Evolutionary conservation across 805 yeast genomes (phyloP).

Genomic region (Metschnikowia baotianmanensis): DNA sequence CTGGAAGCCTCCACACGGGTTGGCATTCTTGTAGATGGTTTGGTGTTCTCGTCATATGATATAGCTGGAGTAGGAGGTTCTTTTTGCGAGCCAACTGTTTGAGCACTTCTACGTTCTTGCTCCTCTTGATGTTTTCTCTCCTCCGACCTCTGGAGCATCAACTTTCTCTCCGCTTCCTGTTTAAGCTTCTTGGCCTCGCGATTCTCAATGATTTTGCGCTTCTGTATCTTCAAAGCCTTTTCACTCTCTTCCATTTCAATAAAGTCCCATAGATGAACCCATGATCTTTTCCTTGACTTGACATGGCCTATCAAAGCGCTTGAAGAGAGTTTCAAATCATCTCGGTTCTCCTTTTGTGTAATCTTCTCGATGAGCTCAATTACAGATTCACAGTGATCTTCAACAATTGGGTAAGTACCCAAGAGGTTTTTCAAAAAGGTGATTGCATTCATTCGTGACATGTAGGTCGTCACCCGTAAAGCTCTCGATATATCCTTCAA

Average conservation of each 20-base stretch:
- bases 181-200: constrained; percentile 14
- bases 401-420: constrained; percentile 63
- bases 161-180: constrained; percentile 15
- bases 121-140: constrained; percentile 13
- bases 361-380: constrained; percentile 47
- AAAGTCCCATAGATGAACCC: constrained; percentile 58
- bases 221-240: constrained; percentile 25
- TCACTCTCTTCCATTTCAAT: constrained; percentile 48
- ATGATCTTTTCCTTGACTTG: constrained; percentile 49
- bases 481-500: constrained; percentile 43
- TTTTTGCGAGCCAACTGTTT: constrained; percentile 4
- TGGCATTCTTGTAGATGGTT: constrained; percentile 12
- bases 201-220: constrained; percentile 24
- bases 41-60: constrained; percentile 22
- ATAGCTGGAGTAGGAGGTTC: constrained; percentile 11
- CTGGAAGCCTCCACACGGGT: constrained; percentile 18
- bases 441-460: constrained; percentile 77
- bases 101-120: constrained; percentile 4
- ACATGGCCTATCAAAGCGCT: constrained; percentile 68
- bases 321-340: constrained; percentile 77
- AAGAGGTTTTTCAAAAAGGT: constrained; percentile 68
- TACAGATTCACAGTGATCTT: constrained; percentile 59
- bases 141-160: constrained; percentile 14
- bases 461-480: constrained; percentile 56
- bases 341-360: constrained; percentile 57